Evolutionary conservation across 2,329 filamentous ascomycete species (phyloP).

Genomic region (Microsporum canis): DNA sequence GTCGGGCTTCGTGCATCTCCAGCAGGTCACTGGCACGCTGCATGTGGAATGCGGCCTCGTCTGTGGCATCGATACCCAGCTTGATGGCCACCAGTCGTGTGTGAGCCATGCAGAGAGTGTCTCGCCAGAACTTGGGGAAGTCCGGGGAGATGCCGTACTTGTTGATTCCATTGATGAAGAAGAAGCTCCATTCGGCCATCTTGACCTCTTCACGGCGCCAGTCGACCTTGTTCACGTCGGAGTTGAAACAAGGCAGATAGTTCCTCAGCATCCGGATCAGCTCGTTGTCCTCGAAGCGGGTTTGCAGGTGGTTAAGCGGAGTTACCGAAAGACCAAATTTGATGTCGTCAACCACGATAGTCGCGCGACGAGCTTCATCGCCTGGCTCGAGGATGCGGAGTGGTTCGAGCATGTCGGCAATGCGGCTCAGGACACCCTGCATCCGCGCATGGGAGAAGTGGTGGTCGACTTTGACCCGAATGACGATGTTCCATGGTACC

Average conservation of each 20-base stretch:
- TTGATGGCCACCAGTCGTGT: conserved; percentile 1
- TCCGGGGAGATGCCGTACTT: background rate
- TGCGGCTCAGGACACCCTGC: background rate
- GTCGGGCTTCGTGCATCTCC: background rate
- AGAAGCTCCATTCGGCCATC: conserved; percentile 4
- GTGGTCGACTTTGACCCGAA: background rate
- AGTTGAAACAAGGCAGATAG: background rate
- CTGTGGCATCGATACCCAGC: background rate
- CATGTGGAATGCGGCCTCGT: background rate
- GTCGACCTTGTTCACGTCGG: background rate
- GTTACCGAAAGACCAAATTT: no score
- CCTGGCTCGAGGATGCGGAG: background rate
- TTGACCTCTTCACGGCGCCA: background rate
- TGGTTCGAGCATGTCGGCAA: background rate
- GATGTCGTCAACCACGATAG: background rate
- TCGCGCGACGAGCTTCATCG: background rate
- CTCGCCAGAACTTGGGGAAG: background rate
- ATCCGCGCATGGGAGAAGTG: background rate
- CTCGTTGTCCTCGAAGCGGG: background rate
- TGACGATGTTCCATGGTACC: background rate
- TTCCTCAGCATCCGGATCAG: background rate
- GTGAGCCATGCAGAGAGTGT: conserved; percentile 6
- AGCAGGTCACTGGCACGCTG: background rate
- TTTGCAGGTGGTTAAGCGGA: background rate
- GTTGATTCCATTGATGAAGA: background rate